These are phyloP conservation scores for Pyrenopolyporus hunteri DNA, from an alignment of 495 filamentous ascomycete species.

Conservation along the genomic window DNA sequence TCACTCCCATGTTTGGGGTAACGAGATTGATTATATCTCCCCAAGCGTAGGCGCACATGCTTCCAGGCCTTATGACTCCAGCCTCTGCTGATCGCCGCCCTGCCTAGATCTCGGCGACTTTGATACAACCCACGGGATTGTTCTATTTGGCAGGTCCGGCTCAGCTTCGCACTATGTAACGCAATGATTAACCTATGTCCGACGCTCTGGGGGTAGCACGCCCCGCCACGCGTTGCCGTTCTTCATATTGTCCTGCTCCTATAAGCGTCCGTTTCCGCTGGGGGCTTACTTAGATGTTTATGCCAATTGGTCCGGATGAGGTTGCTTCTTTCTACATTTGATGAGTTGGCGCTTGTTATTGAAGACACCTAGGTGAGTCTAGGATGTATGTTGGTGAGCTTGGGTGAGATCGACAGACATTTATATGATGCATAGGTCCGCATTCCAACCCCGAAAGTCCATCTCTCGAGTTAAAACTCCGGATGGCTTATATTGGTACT, in stretches of 20 bases:
- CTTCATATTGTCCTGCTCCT: slow-evolving; percentile 7
- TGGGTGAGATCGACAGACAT: neutral
- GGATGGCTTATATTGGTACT: slow-evolving; percentile 1
- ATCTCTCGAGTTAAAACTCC: neutral
- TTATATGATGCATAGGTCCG: no score
- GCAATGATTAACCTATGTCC: slow-evolving; percentile 2
- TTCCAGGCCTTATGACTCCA: neutral
- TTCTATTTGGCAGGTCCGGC: slow-evolving; percentile 34
- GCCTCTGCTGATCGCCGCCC: slow-evolving; percentile 25
- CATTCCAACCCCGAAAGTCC: no score
- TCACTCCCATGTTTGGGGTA: no score
- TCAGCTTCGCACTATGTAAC: slow-evolving; percentile 34
- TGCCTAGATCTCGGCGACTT: slow-evolving; percentile 19
- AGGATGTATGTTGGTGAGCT: neutral
- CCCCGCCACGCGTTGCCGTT: neutral
- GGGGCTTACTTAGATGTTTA: slow-evolving; percentile 8
- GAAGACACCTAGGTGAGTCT: no score
- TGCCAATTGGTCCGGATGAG: slow-evolving; percentile 10
- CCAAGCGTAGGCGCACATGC: slow-evolving; percentile 2
- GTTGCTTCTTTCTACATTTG: neutral
- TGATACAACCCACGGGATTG: slow-evolving; percentile 20
- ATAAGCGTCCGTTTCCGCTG: slow-evolving; percentile 2
- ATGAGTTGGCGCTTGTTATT: slow-evolving; percentile 16
- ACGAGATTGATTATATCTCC: no score
- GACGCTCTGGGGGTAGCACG: neutral